Conservation (phyloP, 257 asterid genomes). For the Solanum chiquidenum region DNA sequence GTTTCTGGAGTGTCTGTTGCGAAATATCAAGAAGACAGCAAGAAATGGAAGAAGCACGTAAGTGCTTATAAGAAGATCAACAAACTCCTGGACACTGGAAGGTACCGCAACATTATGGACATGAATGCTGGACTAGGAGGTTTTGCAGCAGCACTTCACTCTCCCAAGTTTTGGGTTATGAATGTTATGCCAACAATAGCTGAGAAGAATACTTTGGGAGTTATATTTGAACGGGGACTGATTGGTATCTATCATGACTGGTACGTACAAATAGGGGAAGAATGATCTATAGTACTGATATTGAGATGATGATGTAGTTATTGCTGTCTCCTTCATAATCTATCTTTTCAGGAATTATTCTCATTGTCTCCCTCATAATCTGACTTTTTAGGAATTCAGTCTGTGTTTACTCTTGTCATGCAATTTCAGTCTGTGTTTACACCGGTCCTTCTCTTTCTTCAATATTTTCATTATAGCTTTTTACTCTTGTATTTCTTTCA, state of each 20-base stretch:
- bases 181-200: conserved; percentile 88
- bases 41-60: conserved; percentile 78
- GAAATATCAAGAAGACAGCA: conserved; percentile 55
- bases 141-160: conserved; percentile 75
- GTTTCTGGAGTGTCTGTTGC: conserved; percentile 67
- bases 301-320: neutral
- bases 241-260: conserved; percentile 92
- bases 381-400: neutral
- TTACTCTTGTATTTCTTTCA: neutral
- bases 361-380: neutral
- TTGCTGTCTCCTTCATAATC: neutral
- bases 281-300: neutral
- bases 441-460: neutral
- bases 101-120: conserved; percentile 97
- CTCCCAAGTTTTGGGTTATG: conserved; percentile 94
- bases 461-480: neutral
- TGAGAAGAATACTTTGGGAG: conserved; percentile 74
- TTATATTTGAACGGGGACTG: conserved; percentile 74
- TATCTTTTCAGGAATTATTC: neutral
- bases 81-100: conserved; percentile 75
- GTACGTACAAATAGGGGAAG: conserved; percentile 14
- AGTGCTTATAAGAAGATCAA: conserved; percentile 70
- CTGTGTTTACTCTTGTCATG: neutral
- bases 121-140: conserved; percentile 97
- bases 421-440: neutral